Evolutionary conservation across 805 yeast species (phyloP).

Genomic region (Candida dajiaensis): DNA sequence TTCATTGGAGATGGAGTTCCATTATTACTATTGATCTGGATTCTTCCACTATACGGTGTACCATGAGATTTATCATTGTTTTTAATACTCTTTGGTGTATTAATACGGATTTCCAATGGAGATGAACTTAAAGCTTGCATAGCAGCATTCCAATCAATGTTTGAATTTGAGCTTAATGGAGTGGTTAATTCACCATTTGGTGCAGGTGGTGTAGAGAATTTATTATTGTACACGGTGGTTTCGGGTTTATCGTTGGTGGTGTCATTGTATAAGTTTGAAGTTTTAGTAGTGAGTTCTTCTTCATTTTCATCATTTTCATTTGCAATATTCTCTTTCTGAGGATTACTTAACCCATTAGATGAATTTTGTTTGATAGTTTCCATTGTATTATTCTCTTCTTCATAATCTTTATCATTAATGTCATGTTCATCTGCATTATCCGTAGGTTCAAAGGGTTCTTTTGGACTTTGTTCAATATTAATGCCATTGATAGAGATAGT

Average conservation of each 20-base stretch:
- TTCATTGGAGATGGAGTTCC: conserved; percentile 10
- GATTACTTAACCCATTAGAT: background rate
- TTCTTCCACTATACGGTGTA: conserved; percentile 16
- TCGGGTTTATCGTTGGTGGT: conserved; percentile 51
- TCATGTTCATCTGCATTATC: background rate
- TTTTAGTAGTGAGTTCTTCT: background rate
- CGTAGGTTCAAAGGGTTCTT: background rate
- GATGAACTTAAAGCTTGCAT: conserved; percentile 12
- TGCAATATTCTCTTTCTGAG: background rate
- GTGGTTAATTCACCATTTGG: conserved; percentile 1
- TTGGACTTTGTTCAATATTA: background rate
- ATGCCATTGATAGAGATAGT: too few species aligned
- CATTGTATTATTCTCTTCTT: background rate
- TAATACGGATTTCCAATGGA: conserved; percentile 1
- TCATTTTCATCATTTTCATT: background rate
- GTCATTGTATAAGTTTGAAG: background rate
- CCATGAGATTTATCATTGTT: background rate
- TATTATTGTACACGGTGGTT: conserved; percentile 63
- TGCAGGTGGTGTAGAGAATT: background rate
- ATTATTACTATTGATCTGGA: background rate
- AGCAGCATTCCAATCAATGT: conserved; percentile 22
- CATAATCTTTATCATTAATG: too few species aligned
- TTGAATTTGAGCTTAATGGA: conserved; percentile 7
- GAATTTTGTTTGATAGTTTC: background rate
- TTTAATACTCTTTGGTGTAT: conserved; percentile 1